Percentiles rank a stretch among this genome's conserved stretches.
Evolutionary conservation across 2,329 filamentous ascomycete species (phyloP).

Genomic region (Fusarium napiforme): DNA sequence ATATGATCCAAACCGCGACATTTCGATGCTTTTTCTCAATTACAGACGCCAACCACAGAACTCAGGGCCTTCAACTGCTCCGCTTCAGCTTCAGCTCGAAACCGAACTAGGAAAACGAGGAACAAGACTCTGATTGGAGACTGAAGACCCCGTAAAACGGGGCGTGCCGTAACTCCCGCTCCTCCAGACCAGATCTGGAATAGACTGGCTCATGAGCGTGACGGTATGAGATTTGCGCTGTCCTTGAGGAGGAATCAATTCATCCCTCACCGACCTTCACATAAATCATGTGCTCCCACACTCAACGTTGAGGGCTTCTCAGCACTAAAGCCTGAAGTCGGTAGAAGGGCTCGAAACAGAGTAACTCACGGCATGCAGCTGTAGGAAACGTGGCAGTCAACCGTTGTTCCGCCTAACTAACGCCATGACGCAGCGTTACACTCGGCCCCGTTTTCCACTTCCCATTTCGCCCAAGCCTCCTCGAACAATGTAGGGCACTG

Average conservation of each 20-base stretch:
- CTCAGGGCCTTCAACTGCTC: not conserved
- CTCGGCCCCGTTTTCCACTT: constrained; percentile 24
- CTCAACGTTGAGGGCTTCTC: not conserved
- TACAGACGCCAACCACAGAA: not conserved
- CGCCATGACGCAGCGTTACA: constrained; percentile 37
- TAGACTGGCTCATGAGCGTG: constrained; percentile 15
- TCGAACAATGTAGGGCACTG: constrained; percentile 13
- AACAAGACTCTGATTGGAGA: constrained; percentile 33
- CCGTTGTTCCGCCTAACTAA: constrained; percentile 15
- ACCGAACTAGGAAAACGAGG: not conserved
- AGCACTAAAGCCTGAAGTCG: not conserved
- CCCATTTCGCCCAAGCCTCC: constrained; percentile 21
- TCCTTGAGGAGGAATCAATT: not conserved
- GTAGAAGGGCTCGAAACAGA: constrained; percentile 11
- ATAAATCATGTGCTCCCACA: not conserved
- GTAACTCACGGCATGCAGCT: constrained; percentile 10
- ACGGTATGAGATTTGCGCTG: not conserved
- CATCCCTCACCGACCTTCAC: not conserved
- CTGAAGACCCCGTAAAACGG: constrained; percentile 5
- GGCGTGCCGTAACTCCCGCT: constrained; percentile 44
- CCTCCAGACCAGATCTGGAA: constrained; percentile 27
- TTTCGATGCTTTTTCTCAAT: not conserved
- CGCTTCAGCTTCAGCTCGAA: constrained; percentile 12
- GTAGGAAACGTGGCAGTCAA: constrained; percentile 25
- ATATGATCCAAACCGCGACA: not conserved